phyloP scores from a whole-genome alignment of 2,329 filamentous ascomycete genomes.

The Incumbomyces lentus region DNA sequence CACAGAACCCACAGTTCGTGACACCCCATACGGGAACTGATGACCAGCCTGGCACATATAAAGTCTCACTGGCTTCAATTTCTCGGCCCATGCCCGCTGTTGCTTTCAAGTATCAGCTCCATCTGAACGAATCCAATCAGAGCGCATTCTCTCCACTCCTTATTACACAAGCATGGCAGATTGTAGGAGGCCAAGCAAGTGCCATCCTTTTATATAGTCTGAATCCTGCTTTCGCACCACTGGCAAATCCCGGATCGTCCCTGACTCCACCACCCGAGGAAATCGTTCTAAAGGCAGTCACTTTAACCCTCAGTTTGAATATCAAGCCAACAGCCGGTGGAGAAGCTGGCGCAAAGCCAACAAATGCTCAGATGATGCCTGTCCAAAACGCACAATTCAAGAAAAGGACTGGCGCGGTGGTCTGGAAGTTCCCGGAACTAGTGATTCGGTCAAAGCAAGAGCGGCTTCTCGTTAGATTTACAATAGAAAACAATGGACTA shows the following conservation, averaged over 20 bases:
- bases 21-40: constrained; percentile 30
- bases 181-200: constrained; percentile 74
- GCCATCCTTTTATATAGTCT: constrained; percentile 75
- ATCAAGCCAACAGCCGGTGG: constrained; percentile 22
- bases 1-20: constrained; percentile 86
- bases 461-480: constrained; percentile 75
- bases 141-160: constrained; percentile 59
- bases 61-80: constrained; percentile 61
- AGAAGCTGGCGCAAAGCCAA: constrained; percentile 31
- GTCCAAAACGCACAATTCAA: constrained; percentile 35
- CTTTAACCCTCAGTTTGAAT: constrained; percentile 49
- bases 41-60: constrained; percentile 56
- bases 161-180: constrained; percentile 69
- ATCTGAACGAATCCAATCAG: constrained; percentile 50
- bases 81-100: constrained; percentile 54
- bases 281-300: constrained; percentile 63
- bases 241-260: constrained; percentile 4
- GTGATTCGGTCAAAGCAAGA: constrained; percentile 44
- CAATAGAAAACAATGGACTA: constrained; percentile 55
- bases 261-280: constrained; percentile 32
- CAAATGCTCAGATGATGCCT: constrained; percentile 36
- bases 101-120: constrained; percentile 87
- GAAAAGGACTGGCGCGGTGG: constrained; percentile 35
- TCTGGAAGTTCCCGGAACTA: constrained; percentile 39
- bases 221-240: constrained; percentile 54